Evolutionary conservation across 768 basidiomycete species (phyloP).

Genomic region (Boletus bicolor): DNA sequence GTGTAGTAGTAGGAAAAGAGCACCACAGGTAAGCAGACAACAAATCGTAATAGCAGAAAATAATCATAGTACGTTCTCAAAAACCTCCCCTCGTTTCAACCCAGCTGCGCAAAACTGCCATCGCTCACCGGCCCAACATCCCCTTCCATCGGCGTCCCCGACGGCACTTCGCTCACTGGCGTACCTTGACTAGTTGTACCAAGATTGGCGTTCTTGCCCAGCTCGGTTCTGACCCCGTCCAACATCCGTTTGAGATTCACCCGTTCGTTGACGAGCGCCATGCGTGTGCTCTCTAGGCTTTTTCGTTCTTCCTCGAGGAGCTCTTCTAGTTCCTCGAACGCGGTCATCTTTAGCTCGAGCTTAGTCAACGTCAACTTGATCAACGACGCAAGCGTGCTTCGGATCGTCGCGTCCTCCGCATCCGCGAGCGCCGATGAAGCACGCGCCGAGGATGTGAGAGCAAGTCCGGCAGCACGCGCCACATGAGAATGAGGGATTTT

Average conservation of each 20-base stretch:
- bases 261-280: constrained; percentile 79
- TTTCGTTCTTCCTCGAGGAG: constrained; percentile 88
- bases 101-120: constrained; percentile 52
- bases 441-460: constrained; percentile 84
- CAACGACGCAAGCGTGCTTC: constrained; percentile 72
- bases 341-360: constrained; percentile 90
- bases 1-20: not conserved
- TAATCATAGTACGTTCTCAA: constrained; percentile 19
- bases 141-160: constrained; percentile 44
- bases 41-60: constrained; percentile 24
- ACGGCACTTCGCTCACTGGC: constrained; percentile 50
- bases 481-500: constrained; percentile 70
- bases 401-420: constrained; percentile 80
- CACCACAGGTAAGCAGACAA: constrained; percentile 13
- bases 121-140: constrained; percentile 55
- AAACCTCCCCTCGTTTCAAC: constrained; percentile 19
- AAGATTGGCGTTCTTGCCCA: constrained; percentile 51
- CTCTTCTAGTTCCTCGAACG: constrained; percentile 93
- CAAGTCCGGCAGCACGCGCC: constrained; percentile 78
- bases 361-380: constrained; percentile 85
- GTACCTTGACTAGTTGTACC: constrained; percentile 63
- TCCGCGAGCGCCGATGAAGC: constrained; percentile 78
- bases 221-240: constrained; percentile 62
- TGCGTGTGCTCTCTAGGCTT: constrained; percentile 75
- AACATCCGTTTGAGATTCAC: constrained; percentile 67